Conservation (phyloP, 306 rosid genomes). For the Acacia acuminata region DNA sequence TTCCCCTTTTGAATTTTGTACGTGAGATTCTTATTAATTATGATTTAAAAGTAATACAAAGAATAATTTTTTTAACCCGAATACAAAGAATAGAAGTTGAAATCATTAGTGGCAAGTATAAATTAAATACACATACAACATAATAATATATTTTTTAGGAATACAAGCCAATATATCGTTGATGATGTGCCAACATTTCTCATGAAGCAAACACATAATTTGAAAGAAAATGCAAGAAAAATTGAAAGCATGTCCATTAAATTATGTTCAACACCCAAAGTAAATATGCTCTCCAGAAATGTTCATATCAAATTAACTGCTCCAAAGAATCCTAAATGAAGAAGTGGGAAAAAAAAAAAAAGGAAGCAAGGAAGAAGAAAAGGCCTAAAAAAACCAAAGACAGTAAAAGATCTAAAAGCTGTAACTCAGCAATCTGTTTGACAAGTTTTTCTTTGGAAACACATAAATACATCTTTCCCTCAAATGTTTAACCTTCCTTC, state of each 20-base stretch:
- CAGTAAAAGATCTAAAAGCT: constrained; percentile 18
- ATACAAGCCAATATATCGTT: neutral
- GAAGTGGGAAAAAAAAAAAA: neutral
- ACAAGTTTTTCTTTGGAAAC: constrained; percentile 20
- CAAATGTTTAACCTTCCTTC: constrained; percentile 51
- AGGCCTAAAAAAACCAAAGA: neutral
- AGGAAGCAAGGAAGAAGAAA: neutral
- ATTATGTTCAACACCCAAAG: constrained; percentile 22
- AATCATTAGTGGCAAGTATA: no score
- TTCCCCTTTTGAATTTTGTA: neutral
- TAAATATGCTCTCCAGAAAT: constrained; percentile 17
- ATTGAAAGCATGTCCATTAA: constrained; percentile 22
- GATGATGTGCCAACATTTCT: neutral
- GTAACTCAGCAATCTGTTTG: constrained; percentile 29
- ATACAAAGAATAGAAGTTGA: no score
- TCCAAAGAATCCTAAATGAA: constrained; percentile 6
- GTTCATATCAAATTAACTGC: constrained; percentile 8
- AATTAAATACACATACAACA: no score
- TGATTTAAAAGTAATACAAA: no score
- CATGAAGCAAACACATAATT: neutral
- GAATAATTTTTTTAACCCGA: neutral
- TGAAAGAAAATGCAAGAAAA: constrained; percentile 14
- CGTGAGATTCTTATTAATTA: no score
- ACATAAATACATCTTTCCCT: constrained; percentile 28
- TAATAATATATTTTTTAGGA: no score